Base-by-base conservation (phyloP, 2,329 filamentous ascomycete species). In the Clonostachys rhizophaga region DNA sequence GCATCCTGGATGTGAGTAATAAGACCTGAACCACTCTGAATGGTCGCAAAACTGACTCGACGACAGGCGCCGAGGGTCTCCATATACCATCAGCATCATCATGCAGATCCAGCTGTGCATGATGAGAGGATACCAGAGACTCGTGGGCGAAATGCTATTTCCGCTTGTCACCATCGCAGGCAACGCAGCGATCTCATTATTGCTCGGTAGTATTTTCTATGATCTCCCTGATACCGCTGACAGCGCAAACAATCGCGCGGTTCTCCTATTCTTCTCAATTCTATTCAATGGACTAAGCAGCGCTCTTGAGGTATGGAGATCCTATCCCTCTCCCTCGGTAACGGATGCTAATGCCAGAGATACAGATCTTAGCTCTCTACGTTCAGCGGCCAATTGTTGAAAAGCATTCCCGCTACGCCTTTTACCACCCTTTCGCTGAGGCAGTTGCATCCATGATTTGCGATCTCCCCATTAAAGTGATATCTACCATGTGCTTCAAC, bases 131-230 rank as follows among this genome's bases (percentile, higher is more conserved):
- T 84, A 89, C 50, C 91, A 87, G 85, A 42, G 42, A 12, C 36
- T 48, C 9, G 20, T 48, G 14, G 88, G 88, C 39, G 87, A 95
- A 64, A 84, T 77, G 50, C 83, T 82, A 1, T 86, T 87, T 0
- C 72, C 92, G 2, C 85, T 83, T 62, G 91, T 87, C 40, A 92
- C 91, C 54, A 76, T 87, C 49, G 86, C 89, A 64, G 89, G 89
- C 60, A 87, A 90, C 56, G 66, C 92, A 48, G 78, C 84, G 47
- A 88, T 89, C 60, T 71, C 65, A 4, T 73, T 95, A 11, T 87
- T 95, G 50, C 83, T 91, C 46, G 86, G 87, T 2, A 89, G 84
- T 3, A 72, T 94, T 17, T 94, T 94, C 67, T 89, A 89, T 56
- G 80, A 87, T 51, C 67, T 88, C 30, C 66, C 76, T 1, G 53